A percentile compares a stretch with the other conserved stretches of the same genome.
phyloP scores from a whole-genome alignment of 768 basidiomycete species.

The Myochromella boudieri region DNA sequence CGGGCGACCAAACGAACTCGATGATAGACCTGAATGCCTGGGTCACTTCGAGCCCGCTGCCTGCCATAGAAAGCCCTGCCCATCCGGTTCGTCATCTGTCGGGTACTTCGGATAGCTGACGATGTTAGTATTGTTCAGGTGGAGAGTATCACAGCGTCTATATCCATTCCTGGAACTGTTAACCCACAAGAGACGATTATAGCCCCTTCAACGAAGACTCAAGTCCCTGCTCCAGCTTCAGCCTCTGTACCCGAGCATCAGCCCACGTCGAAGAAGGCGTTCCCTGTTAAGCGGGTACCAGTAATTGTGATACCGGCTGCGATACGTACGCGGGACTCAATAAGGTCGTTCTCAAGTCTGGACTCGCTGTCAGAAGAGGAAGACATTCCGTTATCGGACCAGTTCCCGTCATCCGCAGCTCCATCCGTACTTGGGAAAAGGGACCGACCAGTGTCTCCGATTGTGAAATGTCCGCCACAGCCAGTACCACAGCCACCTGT shows the following conservation, averaged over 20 bases:
- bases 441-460: not conserved
- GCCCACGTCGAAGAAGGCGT: not conserved
- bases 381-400: not conserved
- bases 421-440: constrained; percentile 1
- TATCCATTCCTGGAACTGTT: not conserved
- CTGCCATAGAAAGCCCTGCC: not conserved
- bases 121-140: not conserved
- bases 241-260: too few species aligned
- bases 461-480: too few species aligned
- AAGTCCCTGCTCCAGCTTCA: too few species aligned
- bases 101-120: too few species aligned
- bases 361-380: not conserved
- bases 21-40: constrained; percentile 41
- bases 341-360: not conserved
- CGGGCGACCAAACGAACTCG: constrained; percentile 25
- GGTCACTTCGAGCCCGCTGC: constrained; percentile 40
- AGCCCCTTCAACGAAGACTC: not conserved
- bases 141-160: not conserved
- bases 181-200: not conserved
- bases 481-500: not conserved
- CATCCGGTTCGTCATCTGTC: not conserved
- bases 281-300: not conserved
- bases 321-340: not conserved
- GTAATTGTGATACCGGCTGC: not conserved
- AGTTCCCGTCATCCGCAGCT: too few species aligned